These are phyloP conservation scores for Acanthamoeba castellanii DNA, from an alignment of 208 protist species.

Conservation along the genomic window DNA sequence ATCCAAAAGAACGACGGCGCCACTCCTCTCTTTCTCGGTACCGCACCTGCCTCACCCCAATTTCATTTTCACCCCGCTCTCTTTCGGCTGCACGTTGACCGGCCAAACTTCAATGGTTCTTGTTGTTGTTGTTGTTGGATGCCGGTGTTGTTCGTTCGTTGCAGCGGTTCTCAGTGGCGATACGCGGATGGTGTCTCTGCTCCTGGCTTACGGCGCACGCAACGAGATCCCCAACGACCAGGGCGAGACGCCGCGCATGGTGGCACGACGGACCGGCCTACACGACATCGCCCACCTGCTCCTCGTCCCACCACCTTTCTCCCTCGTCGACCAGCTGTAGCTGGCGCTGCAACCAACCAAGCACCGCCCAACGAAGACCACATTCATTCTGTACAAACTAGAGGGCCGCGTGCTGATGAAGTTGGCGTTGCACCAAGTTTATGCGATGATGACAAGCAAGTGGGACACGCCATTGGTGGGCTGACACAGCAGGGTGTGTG, in stretches of 20 bases:
- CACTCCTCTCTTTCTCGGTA: slow-evolving; percentile 24
- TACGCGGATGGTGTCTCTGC: slow-evolving; percentile 6
- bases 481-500: too few species aligned
- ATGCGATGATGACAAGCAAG: not conserved
- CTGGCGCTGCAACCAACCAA: not conserved
- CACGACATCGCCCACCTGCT: slow-evolving; percentile 5
- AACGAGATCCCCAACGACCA: slow-evolving; percentile 1
- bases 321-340: not conserved
- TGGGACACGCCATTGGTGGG: too few species aligned
- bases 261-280: not conserved
- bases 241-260: not conserved
- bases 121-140: not conserved
- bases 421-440: not conserved
- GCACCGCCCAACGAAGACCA: not conserved
- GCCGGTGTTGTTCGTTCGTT: not conserved
- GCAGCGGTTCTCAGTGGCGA: not conserved
- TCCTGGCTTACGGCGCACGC: not conserved
- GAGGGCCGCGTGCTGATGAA: not conserved
- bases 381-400: not conserved
- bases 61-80: not conserved
- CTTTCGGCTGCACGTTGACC: too few species aligned
- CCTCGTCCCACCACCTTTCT: not conserved
- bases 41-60: not conserved
- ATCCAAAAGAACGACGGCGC: slow-evolving; percentile 38
- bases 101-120: not conserved